Evolutionary conservation across 768 basidiomycete species (phyloP).

Genomic region (Boletus patriciae): DNA sequence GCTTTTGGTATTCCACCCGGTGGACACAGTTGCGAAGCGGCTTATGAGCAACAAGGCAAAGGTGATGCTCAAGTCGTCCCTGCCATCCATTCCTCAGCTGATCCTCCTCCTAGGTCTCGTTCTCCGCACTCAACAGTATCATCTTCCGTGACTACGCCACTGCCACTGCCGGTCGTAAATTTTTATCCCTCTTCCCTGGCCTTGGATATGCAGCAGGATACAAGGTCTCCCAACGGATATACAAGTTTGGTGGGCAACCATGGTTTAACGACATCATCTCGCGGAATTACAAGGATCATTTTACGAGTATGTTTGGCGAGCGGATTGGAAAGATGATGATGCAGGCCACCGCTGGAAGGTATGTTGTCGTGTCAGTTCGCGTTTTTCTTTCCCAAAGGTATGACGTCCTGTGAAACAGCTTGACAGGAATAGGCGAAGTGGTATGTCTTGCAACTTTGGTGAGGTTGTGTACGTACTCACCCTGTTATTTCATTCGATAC

Average conservation of each 20-base stretch:
- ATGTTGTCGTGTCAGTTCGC: constrained; percentile 17
- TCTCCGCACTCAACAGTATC: constrained; percentile 65
- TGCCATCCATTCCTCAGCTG: not conserved
- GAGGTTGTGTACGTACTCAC: not conserved
- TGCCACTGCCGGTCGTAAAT: constrained; percentile 62
- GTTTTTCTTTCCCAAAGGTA: too few relatives aligned
- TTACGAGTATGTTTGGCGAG: constrained; percentile 86
- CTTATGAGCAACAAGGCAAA: constrained; percentile 96
- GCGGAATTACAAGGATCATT: constrained; percentile 75
- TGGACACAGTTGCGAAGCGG: constrained; percentile 97
- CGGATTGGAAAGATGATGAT: constrained; percentile 95
- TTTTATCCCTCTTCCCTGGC: constrained; percentile 95
- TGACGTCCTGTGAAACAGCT: constrained; percentile 35
- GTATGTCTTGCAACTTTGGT: constrained; percentile 42
- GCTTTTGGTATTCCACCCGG: constrained; percentile 92
- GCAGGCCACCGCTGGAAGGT: constrained; percentile 95
- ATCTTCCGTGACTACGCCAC: constrained; percentile 85
- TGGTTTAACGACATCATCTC: constrained; percentile 94
- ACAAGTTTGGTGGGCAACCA: constrained; percentile 99
- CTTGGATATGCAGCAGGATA: constrained; percentile 98
- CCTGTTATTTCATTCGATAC: not conserved
- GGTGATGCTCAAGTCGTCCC: constrained; percentile 36
- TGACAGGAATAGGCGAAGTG: constrained; percentile 91
- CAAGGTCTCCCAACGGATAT: constrained; percentile 90
- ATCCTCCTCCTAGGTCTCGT: constrained; percentile 50